Evolutionary conservation across 2,329 filamentous ascomycete genomes (phyloP), one percentile per base, ranked within the genome.

Genomic region (Diaporthe sp.): DNA sequence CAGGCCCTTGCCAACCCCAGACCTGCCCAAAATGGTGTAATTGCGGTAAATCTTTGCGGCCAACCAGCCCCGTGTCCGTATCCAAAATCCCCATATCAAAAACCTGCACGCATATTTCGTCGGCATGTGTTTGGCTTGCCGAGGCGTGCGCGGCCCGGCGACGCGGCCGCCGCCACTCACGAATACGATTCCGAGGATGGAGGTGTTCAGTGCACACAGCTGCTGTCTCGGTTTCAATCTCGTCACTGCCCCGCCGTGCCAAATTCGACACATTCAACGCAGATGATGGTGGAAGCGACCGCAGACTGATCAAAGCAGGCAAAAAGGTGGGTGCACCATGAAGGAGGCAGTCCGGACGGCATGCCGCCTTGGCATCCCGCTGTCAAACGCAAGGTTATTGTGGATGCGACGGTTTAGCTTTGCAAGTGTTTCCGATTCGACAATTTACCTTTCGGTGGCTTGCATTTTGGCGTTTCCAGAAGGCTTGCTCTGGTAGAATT

Each of bases 41-140:
- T 67, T 52, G 28, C 3, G 22, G 61, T 38, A 52, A 67, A n/a
- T 66, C 40, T 50, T 50, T 50, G 61, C 61, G 42, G 61, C 61
- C 61, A 22, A 42, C 13, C n/a, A 47, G 7, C 15, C 25, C 42
- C 61, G 61, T 50, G 42, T 50, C 61, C 42, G 19, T 50, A 33
- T 67, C 57, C n/a, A 64, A n/a, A 22, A 30, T 19, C 2, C 38
- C 17, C 1, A 13, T 47, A 30, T n/a, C n/a, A n/a, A n/a, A 45
- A 45, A 30, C 5, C 15, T 64, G 19, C 28, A 22, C n/a, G n/a
- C 17, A 13, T 45, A 22, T 13, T 35, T 38, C 4, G 33, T 45
- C 22, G 42, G 6, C 28, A 25, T n/a, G 3, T 57, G 33, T 7
- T 4, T 45, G 38, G 38, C 40, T 28, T 64, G 58, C 38, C 15